These are phyloP conservation scores for Wickerhamiella alocasiicola DNA, from an alignment of 805 yeast genomes.

Conservation along the genomic window DNA sequence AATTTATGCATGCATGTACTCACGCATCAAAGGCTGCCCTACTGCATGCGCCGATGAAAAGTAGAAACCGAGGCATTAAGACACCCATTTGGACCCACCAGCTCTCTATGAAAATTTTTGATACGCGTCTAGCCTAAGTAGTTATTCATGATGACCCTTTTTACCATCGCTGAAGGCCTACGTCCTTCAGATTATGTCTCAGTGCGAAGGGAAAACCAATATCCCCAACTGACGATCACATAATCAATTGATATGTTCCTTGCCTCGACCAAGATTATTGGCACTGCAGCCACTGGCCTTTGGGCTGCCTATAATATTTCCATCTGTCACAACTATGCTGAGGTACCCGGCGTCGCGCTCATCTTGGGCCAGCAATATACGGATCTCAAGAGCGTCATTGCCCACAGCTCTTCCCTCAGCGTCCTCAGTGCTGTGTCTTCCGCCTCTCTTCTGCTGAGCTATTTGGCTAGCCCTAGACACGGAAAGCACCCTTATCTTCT, in stretches of 20 bases:
- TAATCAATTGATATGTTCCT: conserved; percentile 13
- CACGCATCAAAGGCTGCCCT: too few species aligned
- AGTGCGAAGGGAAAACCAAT: too few species aligned
- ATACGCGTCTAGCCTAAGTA: too few species aligned
- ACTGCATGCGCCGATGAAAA: too few species aligned
- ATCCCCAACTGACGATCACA: too few species aligned
- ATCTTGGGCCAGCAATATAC: not conserved
- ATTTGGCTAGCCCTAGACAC: conserved; percentile 19
- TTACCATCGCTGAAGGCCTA: too few species aligned
- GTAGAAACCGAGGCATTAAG: too few species aligned
- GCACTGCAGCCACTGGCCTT: conserved; percentile 28
- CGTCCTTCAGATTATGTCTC: too few species aligned
- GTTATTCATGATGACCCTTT: too few species aligned
- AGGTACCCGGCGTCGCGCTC: conserved; percentile 1
- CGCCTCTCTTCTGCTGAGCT: conserved; percentile 22
- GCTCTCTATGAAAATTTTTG: too few species aligned
- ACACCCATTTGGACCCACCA: too few species aligned
- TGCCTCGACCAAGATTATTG: conserved; percentile 26
- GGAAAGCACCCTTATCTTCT: conserved; percentile 28
- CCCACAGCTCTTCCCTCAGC: conserved; percentile 11
- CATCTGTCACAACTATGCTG: conserved; percentile 10
- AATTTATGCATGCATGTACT: too few species aligned
- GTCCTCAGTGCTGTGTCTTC: conserved; percentile 19
- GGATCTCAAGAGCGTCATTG: not conserved
- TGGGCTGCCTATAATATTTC: conserved; percentile 26